Evolutionary conservation across 1,284 basidiomycete species (phyloP), one percentile per base, ranked within the genome.

Genomic region (Naganishia sp.): DNA sequence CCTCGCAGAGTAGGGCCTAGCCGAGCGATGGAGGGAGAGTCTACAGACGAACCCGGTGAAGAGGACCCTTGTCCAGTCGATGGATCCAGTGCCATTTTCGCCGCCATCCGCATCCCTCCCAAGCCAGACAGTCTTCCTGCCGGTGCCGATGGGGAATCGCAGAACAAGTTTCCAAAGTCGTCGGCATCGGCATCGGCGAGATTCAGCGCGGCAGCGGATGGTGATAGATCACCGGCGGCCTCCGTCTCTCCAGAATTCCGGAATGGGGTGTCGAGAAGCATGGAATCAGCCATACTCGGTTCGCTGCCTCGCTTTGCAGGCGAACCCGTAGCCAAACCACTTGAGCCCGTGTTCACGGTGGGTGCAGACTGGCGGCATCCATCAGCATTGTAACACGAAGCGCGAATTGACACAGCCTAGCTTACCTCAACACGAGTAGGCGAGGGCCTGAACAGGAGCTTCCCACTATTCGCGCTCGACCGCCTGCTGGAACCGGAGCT

Each of bases 101-200:
- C 64, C 33, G 72, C 70, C 6, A 71, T 70, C 21, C 69, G 66
- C 45, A 69, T 68, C 10, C 71, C 56, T 3, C 74, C 72, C 3
- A 71, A 69, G 4, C 71, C 73, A 9, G 78, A 77, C 4, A 76
- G 77, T 39, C 77, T 75, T 72, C 33, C 49, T 36, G 42, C 21
- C 15, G 64, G 48, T 15, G 25, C 48, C 11, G 64, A 56, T 21
- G 64, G 55, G 18, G 64, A 66, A 55, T 61, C 48, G 13, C 75
- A 76, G 65, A 79, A 80, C 71, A 75, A 77, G 10, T 74, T 74
- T 6, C 77, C 78, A 31, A 80, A 70, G 18, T 73, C 75, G 0
- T 65, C 55, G 39, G 31, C 39, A 23, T 50, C 39, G 36, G 39
- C 33, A 23, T 50, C 39, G 36, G 39, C 33, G 16, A 64, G 50